Percentiles rank a stretch among this genome's conserved stretches.
Conservation (phyloP, 805 yeast species). For the Yueomyces sinensis region DNA sequence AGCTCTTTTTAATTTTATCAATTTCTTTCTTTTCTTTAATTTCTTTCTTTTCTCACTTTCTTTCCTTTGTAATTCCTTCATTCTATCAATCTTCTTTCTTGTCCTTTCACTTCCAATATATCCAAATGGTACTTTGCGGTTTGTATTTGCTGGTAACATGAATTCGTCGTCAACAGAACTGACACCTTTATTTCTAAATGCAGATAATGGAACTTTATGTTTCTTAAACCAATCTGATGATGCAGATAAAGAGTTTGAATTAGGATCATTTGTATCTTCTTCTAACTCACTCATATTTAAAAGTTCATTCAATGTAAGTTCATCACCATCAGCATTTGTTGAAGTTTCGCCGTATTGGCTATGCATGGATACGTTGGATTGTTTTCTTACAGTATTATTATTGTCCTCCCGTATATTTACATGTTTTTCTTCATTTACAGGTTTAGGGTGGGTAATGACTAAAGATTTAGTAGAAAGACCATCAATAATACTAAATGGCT, state of each 20-base stretch:
- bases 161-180: constrained; percentile 22
- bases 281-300: constrained; percentile 82
- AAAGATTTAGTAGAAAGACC: constrained; percentile 81
- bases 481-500: constrained; percentile 89
- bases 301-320: constrained; percentile 59
- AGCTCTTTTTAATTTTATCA: constrained; percentile 19
- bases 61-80: constrained; percentile 24
- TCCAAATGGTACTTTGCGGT: constrained; percentile 24
- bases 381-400: constrained; percentile 10
- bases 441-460: constrained; percentile 20
- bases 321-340: constrained; percentile 18
- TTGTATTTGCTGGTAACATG: constrained; percentile 18
- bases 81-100: constrained; percentile 22
- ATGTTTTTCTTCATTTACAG: constrained; percentile 1
- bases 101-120: constrained; percentile 25
- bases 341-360: constrained; percentile 2
- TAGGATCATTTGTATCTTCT: constrained; percentile 51
- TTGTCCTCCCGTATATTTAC: not conserved
- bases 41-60: constrained; percentile 23
- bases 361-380: constrained; percentile 14
- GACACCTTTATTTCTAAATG: constrained; percentile 73
- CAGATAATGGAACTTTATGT: constrained; percentile 68
- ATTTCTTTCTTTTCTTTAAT: constrained; percentile 22
- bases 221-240: constrained; percentile 25
- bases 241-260: constrained; percentile 24